Conservation (phyloP, 257 asterid genomes). For the Solanum arcanum region DNA sequence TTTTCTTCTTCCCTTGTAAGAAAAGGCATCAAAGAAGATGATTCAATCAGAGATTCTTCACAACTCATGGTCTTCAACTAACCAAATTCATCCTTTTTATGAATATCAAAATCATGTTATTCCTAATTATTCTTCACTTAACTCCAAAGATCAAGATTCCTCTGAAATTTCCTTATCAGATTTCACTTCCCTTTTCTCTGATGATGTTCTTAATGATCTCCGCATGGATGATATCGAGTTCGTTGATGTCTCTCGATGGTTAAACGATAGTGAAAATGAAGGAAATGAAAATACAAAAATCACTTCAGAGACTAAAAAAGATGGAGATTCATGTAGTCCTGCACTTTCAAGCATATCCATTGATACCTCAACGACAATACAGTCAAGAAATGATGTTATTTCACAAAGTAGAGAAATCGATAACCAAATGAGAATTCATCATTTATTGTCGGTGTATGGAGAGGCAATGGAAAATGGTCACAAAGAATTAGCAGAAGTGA, state of each 20-base stretch:
- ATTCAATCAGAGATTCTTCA: constrained; percentile 33
- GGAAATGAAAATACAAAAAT: constrained; percentile 12
- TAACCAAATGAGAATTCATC: constrained; percentile 24
- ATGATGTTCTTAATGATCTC: constrained; percentile 24
- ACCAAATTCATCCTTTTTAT: constrained; percentile 10
- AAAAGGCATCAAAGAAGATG: constrained; percentile 11
- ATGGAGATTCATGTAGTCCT: constrained; percentile 25
- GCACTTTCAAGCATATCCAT: constrained; percentile 20
- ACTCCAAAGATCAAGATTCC: constrained; percentile 16
- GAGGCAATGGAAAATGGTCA: constrained; percentile 52
- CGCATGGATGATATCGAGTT: constrained; percentile 11
- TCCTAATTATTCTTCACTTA: constrained; percentile 19
- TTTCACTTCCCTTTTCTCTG: constrained; percentile 14
- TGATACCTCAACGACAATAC: constrained; percentile 2
- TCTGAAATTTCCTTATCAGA: constrained; percentile 32
- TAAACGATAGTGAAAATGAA: constrained; percentile 22
- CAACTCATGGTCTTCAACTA: constrained; percentile 32
- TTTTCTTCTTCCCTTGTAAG: neutral
- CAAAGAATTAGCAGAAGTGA: constrained; percentile 33
- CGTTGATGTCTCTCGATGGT: constrained; percentile 24
- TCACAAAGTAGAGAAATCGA: constrained; percentile 22
- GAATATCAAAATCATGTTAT: constrained; percentile 5
- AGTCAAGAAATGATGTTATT: neutral
- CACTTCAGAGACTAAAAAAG: constrained; percentile 2
- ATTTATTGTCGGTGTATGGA: constrained; percentile 46